Evolutionary conservation across 306 rosid species (phyloP).

Genomic region (Leucaena leucocephala): DNA sequence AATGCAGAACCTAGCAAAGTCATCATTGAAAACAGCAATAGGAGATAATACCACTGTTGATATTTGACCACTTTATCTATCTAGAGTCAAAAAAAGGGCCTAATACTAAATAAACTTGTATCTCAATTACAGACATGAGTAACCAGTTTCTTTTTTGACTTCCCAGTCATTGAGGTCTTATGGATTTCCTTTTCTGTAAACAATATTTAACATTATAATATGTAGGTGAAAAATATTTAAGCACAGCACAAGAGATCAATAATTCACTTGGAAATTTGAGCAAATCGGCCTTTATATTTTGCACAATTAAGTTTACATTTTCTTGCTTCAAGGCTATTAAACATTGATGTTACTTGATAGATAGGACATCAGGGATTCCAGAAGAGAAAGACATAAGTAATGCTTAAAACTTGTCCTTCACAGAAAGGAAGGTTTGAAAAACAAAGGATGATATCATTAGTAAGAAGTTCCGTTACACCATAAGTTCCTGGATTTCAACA

Average conservation of each 20-base stretch:
- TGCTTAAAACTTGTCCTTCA: neutral
- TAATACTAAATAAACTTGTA: neutral
- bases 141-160: neutral
- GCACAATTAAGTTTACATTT: neutral
- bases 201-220: neutral
- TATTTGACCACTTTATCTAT: neutral
- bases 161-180: conserved; percentile 9
- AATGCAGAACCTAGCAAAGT: conserved; percentile 19
- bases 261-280: neutral
- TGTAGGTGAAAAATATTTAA: neutral
- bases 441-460: neutral
- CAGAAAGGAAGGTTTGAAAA: neutral
- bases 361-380: neutral
- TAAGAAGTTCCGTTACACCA: neutral
- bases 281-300: neutral
- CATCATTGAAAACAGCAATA: neutral
- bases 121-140: neutral
- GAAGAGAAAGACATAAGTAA: neutral
- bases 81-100: neutral
- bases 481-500: neutral
- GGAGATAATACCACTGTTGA: conserved; percentile 1
- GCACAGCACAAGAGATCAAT: neutral
- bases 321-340: neutral
- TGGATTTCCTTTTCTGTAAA: neutral
- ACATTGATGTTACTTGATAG: neutral